These are phyloP conservation scores for Aspergillus costaricaensis DNA, from an alignment of 2,329 filamentous ascomycete genomes.

Conservation along the genomic window DNA sequence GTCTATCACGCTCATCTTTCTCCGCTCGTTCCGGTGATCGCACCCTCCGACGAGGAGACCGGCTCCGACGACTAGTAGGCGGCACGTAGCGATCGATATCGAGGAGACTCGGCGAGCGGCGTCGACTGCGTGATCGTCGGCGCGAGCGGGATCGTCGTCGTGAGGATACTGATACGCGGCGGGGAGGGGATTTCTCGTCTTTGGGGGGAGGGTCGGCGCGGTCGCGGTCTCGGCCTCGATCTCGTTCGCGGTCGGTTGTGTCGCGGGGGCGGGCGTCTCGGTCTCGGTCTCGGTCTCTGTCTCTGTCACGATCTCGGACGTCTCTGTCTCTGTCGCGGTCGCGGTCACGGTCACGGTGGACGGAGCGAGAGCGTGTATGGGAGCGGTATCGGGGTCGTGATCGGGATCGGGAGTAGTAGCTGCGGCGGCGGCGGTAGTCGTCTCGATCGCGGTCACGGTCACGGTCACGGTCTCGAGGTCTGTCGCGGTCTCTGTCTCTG, in stretches of 20 bases:
- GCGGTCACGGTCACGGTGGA: slow-evolving; percentile 14
- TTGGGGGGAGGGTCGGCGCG: not conserved
- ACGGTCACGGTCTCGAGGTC: slow-evolving; percentile 13
- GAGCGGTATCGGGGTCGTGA: slow-evolving; percentile 7
- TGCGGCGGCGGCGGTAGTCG: slow-evolving; percentile 21
- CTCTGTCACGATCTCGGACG: not conserved
- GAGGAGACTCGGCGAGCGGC: slow-evolving; percentile 34
- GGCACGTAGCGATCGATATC: slow-evolving; percentile 50
- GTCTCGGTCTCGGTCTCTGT: slow-evolving; percentile 18
- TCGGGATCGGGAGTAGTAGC: slow-evolving; percentile 26
- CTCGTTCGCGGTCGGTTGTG: slow-evolving; percentile 13
- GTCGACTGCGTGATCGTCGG: slow-evolving; percentile 30
- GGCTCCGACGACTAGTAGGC: slow-evolving; percentile 42
- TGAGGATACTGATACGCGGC: slow-evolving; percentile 19
- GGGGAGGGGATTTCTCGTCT: slow-evolving; percentile 23
- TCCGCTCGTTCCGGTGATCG: slow-evolving; percentile 41
- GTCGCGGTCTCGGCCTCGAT: slow-evolving; percentile 15
- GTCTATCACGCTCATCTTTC: slow-evolving; percentile 27
- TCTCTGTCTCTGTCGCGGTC: slow-evolving; percentile 19
- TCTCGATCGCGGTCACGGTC: slow-evolving; percentile 18
- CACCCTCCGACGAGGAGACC: slow-evolving; percentile 43
- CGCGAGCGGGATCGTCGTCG: slow-evolving; percentile 37
- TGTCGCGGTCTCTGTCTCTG: slow-evolving; percentile 9
- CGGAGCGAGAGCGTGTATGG: slow-evolving; percentile 12
- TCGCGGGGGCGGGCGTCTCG: slow-evolving; percentile 10